Evolutionary conservation across 2,329 filamentous ascomycete genomes (phyloP).

Genomic region (Bipolaris oryzae): DNA sequence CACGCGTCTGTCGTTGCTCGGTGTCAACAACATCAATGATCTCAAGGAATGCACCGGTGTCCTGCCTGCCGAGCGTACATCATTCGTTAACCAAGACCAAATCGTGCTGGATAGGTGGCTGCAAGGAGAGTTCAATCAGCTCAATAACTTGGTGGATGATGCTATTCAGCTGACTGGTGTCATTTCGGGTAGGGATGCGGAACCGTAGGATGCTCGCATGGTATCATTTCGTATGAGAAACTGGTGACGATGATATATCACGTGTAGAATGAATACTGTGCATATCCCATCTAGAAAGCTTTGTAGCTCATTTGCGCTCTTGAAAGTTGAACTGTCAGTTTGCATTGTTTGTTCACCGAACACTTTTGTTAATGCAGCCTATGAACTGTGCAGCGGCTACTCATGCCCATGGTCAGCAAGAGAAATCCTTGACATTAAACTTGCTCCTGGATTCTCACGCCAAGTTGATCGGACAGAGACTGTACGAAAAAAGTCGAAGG

Average conservation of each 20-base stretch:
- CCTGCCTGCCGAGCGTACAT: slow-evolving; percentile 45
- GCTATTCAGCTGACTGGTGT: slow-evolving; percentile 43
- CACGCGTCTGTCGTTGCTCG: slow-evolving; percentile 61
- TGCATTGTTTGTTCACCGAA: not conserved
- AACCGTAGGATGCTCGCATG: not conserved
- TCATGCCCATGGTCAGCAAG: too few species aligned
- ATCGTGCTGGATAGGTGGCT: slow-evolving; percentile 39
- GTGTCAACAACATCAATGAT: slow-evolving; percentile 62
- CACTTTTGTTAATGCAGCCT: too few species aligned
- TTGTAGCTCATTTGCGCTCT: not conserved
- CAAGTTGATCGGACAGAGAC: too few species aligned
- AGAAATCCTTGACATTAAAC: too few species aligned
- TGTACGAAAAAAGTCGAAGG: too few species aligned
- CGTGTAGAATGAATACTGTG: not conserved
- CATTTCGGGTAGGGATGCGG: slow-evolving; percentile 9
- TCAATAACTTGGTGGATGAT: slow-evolving; percentile 44
- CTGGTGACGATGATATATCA: not conserved
- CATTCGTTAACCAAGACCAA: slow-evolving; percentile 37
- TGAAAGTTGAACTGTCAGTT: not conserved
- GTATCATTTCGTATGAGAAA: not conserved
- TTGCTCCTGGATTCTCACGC: too few species aligned
- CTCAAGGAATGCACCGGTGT: slow-evolving; percentile 63
- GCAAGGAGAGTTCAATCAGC: slow-evolving; percentile 40
- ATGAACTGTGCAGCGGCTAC: too few species aligned
- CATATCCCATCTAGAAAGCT: too few species aligned